phyloP scores from a whole-genome alignment of 257 asterid species.

The Cynanchum wilfordii region DNA sequence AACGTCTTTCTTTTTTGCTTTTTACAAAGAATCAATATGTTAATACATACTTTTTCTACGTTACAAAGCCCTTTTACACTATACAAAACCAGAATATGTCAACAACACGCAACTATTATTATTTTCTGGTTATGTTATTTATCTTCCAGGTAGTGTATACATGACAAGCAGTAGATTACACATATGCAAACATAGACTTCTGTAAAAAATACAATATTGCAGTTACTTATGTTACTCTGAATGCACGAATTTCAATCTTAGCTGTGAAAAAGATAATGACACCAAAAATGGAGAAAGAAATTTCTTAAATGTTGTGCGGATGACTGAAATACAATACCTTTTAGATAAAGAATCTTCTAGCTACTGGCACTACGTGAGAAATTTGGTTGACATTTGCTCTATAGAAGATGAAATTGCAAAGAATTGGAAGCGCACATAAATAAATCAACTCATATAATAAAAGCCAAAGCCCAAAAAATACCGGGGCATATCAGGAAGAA shows the following conservation, averaged over 20 bases:
- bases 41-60: neutral
- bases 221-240: neutral
- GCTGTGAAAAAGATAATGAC: neutral
- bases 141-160: neutral
- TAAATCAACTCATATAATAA: neutral
- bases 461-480: neutral
- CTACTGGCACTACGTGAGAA: neutral
- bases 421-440: neutral
- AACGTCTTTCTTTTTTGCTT: neutral
- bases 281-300: neutral
- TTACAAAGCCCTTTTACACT: neutral
- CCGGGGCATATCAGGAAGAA: neutral
- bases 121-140: neutral
- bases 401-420: neutral
- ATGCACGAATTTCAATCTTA: neutral
- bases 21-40: slow-evolving; percentile 3
- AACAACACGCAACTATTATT: neutral
- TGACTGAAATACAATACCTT: neutral
- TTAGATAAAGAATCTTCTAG: slow-evolving; percentile 1
- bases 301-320: neutral
- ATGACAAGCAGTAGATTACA: neutral
- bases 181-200: neutral
- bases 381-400: neutral
- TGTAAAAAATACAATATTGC: neutral
- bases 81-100: neutral